A percentile compares a stretch with the other conserved stretches of the same genome.
phyloP scores from a whole-genome alignment of 2,329 filamentous ascomycete species.

The Venturia aucupariae region DNA sequence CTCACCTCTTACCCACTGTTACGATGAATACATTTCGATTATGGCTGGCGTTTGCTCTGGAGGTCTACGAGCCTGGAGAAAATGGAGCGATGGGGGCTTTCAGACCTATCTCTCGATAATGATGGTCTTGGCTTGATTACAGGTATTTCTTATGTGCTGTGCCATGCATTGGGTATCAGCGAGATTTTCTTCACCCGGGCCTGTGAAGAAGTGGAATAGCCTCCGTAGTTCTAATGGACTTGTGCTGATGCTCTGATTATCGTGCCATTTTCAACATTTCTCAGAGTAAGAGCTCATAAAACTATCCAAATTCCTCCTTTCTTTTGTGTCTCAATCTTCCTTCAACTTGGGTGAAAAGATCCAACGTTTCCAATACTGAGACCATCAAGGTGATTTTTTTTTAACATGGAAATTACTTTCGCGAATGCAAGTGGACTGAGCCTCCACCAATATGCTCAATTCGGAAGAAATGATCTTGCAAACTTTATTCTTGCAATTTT shows the following conservation, averaged over 20 bases:
- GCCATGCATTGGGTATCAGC: neutral
- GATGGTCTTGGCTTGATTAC: neutral
- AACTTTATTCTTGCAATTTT: too few species aligned
- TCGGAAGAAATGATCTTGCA: too few species aligned
- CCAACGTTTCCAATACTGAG: too few species aligned
- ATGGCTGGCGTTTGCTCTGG: constrained; percentile 6
- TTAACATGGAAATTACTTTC: too few species aligned
- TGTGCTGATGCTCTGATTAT: neutral
- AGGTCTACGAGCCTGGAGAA: neutral
- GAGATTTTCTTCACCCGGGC: neutral
- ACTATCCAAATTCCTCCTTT: too few species aligned
- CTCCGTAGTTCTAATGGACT: neutral
- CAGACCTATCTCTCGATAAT: neutral
- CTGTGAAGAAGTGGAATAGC: neutral
- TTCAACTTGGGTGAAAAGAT: too few species aligned
- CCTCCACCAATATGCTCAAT: too few species aligned
- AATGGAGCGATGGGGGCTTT: neutral
- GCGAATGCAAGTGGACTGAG: too few species aligned
- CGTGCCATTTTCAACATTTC: too few species aligned
- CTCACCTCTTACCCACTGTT: neutral
- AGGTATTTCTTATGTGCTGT: neutral
- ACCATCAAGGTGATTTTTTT: too few species aligned
- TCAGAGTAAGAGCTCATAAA: too few species aligned
- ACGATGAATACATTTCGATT: neutral
- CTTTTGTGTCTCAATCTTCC: too few species aligned